These are phyloP conservation scores for Solanum dulcamara DNA, from an alignment of 257 asterid genomes.

Conservation along the genomic window DNA sequence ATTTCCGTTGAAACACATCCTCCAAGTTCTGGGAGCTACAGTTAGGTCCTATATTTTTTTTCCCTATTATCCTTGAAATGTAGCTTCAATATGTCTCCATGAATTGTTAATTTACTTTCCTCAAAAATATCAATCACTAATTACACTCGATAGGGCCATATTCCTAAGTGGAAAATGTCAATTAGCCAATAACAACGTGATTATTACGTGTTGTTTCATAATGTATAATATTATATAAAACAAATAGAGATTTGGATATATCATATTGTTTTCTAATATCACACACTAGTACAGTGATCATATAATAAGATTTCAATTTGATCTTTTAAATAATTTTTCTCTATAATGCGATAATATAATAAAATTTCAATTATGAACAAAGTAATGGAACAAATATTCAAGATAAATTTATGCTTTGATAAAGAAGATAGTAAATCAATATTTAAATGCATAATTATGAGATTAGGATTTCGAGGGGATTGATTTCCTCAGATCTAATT, in stretches of 20 bases:
- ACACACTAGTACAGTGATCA: too few species aligned
- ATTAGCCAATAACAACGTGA: not conserved
- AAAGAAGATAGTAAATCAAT: not conserved
- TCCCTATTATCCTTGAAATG: constrained; percentile 11
- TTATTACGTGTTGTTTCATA: not conserved
- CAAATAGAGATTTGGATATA: not conserved
- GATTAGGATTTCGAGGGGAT: constrained; percentile 1
- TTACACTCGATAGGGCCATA: not conserved
- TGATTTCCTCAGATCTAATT: not conserved
- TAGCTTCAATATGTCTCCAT: not conserved
- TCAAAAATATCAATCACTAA: not conserved
- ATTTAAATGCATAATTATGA: not conserved
- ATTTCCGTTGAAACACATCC: constrained; percentile 11
- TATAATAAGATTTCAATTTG: not conserved
- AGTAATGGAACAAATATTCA: not conserved
- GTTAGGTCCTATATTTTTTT: not conserved
- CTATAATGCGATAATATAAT: not conserved
- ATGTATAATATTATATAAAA: not conserved
- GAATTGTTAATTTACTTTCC: not conserved
- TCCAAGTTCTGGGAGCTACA: not conserved
- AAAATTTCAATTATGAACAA: not conserved
- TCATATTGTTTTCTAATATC: too few species aligned
- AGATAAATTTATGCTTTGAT: not conserved
- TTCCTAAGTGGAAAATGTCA: not conserved
- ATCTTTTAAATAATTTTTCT: not conserved